Conservation (phyloP, 768 basidiomycete species). For the Xanthoconium stramineum region DNA sequence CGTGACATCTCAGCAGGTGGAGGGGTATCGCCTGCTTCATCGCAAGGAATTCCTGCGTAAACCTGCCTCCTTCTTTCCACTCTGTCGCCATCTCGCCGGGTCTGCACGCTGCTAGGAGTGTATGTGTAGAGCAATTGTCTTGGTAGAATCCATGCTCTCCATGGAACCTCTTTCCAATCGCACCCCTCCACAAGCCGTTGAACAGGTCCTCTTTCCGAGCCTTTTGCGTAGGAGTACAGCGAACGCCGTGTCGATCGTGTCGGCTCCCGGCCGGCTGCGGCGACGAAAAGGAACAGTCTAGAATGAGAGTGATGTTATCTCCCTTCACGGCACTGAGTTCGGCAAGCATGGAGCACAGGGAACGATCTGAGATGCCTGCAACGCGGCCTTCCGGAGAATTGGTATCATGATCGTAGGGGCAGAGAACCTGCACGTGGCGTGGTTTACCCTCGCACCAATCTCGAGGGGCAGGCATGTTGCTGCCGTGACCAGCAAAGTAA, state of each 20-base stretch:
- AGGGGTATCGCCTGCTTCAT: slow-evolving; percentile 45
- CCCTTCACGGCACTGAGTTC: slow-evolving; percentile 58
- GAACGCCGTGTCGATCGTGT: slow-evolving; percentile 46
- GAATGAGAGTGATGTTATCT: slow-evolving; percentile 64
- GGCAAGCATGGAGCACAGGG: slow-evolving; percentile 56
- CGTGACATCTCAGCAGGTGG: slow-evolving; percentile 49
- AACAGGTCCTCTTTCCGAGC: slow-evolving; percentile 54
- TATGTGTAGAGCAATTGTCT: slow-evolving; percentile 40
- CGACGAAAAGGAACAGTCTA: slow-evolving; percentile 62
- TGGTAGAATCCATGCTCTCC: slow-evolving; percentile 46
- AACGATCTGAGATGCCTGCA: slow-evolving; percentile 67
- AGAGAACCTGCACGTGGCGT: slow-evolving; percentile 53
- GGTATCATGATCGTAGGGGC: slow-evolving; percentile 64
- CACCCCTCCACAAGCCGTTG: slow-evolving; percentile 50
- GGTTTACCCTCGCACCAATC: slow-evolving; percentile 54
- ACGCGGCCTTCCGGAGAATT: slow-evolving; percentile 44
- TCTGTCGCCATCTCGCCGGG: slow-evolving; percentile 56
- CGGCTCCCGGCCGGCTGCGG: slow-evolving; percentile 37
- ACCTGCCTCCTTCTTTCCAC: slow-evolving; percentile 58
- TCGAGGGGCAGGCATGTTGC: slow-evolving; percentile 50
- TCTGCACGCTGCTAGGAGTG: slow-evolving; percentile 55
- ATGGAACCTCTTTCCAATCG: slow-evolving; percentile 35
- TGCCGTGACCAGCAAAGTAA: slow-evolving; percentile 77
- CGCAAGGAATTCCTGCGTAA: slow-evolving; percentile 55
- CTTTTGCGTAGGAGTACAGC: slow-evolving; percentile 61